These are phyloP conservation scores for Fagopyrum esculentum DNA, from an alignment of 148 eudicot species.

Conservation along the genomic window DNA sequence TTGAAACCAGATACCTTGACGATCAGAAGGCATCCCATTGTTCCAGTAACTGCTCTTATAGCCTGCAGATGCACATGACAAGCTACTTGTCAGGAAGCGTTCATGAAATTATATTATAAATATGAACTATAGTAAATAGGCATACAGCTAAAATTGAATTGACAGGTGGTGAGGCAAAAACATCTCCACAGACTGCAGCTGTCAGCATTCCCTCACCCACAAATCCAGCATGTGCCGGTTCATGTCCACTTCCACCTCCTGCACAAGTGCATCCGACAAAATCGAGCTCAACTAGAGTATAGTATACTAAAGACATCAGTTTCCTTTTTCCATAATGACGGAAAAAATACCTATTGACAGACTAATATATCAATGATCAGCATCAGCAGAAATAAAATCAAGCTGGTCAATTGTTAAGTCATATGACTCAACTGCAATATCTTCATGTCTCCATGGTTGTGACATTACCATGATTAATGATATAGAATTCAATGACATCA, in stretches of 20 bases:
- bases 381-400: background rate
- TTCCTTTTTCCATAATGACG: background rate
- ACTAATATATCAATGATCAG: background rate
- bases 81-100: slow-evolving; percentile 4
- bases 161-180: slow-evolving; percentile 94
- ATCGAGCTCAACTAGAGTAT: background rate
- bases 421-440: background rate
- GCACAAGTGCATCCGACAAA: slow-evolving; percentile 13
- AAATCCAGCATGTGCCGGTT: slow-evolving; percentile 98
- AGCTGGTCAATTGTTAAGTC: background rate
- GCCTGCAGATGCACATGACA: slow-evolving; percentile 42
- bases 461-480: background rate
- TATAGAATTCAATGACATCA: background rate
- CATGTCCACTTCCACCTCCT: slow-evolving; percentile 99
- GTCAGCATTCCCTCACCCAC: slow-evolving; percentile 98
- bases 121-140: slow-evolving; percentile 1
- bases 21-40: slow-evolving; percentile 87
- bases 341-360: background rate
- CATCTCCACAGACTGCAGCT: slow-evolving; percentile 94
- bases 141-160: slow-evolving; percentile 86
- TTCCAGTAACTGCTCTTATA: slow-evolving; percentile 92
- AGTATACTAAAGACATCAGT: background rate
- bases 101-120: slow-evolving; percentile 5
- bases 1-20: slow-evolving; percentile 53
- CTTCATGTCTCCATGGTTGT: background rate